phyloP scores from a whole-genome alignment of 83 land plant species.

The Thuja plicata region DNA sequence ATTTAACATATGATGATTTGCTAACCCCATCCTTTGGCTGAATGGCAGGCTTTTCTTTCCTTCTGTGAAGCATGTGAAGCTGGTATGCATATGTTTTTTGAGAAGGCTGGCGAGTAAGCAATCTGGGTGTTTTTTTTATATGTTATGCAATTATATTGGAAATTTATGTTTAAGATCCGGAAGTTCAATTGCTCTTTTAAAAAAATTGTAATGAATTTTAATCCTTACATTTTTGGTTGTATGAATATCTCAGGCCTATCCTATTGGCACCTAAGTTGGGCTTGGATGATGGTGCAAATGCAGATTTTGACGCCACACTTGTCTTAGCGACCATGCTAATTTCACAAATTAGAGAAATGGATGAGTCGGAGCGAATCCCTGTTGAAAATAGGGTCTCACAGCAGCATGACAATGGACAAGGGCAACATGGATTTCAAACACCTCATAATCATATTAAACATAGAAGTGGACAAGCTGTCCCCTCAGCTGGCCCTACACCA shows the following conservation, averaged over 20 bases:
- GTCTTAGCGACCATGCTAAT: conserved; percentile 94
- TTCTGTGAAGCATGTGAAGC: conserved; percentile 98
- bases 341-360: conserved; percentile 68
- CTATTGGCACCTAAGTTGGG: conserved; percentile 95
- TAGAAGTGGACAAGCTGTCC: conserved; percentile 19
- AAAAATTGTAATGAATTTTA: neutral
- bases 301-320: conserved; percentile 90
- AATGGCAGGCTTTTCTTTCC: conserved; percentile 82
- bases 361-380: conserved; percentile 35
- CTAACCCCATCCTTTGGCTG: conserved; percentile 5
- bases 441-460: conserved; percentile 18
- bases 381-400: conserved; percentile 24
- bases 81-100: conserved; percentile 88
- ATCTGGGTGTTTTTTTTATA: neutral
- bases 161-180: neutral
- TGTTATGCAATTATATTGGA: neutral
- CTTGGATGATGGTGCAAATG: conserved; percentile 75
- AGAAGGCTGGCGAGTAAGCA: conserved; percentile 96
- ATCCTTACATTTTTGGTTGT: conserved; percentile 8
- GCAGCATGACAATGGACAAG: conserved; percentile 28
- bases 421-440: conserved; percentile 28
- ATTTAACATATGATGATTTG: neutral
- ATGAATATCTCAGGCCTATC: conserved; percentile 69
- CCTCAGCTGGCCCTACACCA: conserved; percentile 42
- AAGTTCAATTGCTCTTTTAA: neutral